Evolutionary conservation across 805 yeast genomes (phyloP), one percentile per base, ranked within the genome.

Genomic region (Starmerella asiatica): DNA sequence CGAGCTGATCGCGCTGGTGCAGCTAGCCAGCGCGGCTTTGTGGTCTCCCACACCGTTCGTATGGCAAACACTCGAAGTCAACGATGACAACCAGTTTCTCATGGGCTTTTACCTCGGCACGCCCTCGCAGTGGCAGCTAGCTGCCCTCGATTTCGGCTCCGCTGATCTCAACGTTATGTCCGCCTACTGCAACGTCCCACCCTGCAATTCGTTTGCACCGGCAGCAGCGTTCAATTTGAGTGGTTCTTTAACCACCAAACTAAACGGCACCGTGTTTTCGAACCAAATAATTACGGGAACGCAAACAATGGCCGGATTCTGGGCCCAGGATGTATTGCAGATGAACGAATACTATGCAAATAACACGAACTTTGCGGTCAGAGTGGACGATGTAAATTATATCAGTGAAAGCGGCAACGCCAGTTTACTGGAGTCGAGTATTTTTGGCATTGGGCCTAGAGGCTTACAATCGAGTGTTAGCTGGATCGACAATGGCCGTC

Each of bases 391-490:
- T n/a, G 26, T 6, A 17, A 12, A 32, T 17, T 34, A 17, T n/a
- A 30, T 18, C 24, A 28, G n/a, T 21, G 26, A 29, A 5, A 26
- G 8, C 18, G 7, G 21, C 18, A 21, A 7, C 23, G 20, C 20
- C n/a, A 4, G 29, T 18, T 4, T 9, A 18, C 23, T 5, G 12
- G 19, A 26, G 30, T 16, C 21, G 6, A 35, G 28, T 29, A 12
- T 36, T 23, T 24, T 46, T 2, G 50, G 50, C 19, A 27, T 46
- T 4, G 50, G 50, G 20, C 50, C 50, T 3, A 36, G 43, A n/a
- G 50, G 46, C 12, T 28, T 44, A n/a, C 37, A 46, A 24, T 29
- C 33, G 14, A 28, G 39, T n/a, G 43, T 40, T 17, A 18, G 16
- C 12, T 39, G 44, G 37, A 9, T 32, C 4, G 20, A 26, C 16